phyloP scores from a whole-genome alignment of 495 filamentous ascomycete species.

The Chaetomium tenue region DNA sequence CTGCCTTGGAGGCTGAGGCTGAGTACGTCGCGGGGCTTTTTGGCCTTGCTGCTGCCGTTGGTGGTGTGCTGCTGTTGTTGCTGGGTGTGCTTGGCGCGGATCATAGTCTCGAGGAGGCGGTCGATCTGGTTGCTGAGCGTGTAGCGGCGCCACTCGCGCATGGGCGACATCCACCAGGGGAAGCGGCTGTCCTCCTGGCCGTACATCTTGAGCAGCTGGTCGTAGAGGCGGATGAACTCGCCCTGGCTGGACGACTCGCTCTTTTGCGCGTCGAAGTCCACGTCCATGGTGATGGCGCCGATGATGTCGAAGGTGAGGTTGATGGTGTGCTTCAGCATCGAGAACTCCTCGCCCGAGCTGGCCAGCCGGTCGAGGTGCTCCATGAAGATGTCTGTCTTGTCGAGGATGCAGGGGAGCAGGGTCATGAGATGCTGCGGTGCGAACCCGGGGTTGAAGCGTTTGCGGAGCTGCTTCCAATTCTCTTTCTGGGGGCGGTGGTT shows the following conservation, averaged over 20 bases:
- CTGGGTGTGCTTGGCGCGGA: conserved; percentile 30
- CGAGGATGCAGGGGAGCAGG: conserved; percentile 42
- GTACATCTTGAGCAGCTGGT: conserved; percentile 31
- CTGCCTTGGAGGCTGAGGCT: conserved; percentile 35
- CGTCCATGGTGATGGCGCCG: conserved; percentile 39
- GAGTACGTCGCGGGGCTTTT: conserved; percentile 35
- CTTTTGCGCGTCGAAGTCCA: conserved; percentile 38
- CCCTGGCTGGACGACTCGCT: conserved; percentile 22
- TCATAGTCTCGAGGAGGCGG: conserved; percentile 24
- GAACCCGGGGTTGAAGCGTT: conserved; percentile 46
- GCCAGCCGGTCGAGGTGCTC: conserved; percentile 31
- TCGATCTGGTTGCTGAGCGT: conserved; percentile 26
- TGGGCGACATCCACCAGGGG: conserved; percentile 30
- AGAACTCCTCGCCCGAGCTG: conserved; percentile 34
- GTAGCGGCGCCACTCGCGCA: conserved; percentile 20
- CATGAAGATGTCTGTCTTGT: conserved; percentile 40
- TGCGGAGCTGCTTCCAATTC: conserved; percentile 43
- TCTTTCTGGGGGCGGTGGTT: conserved; percentile 24
- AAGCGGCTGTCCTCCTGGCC: conserved; percentile 9
- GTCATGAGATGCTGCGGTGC: conserved; percentile 43
- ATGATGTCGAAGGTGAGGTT: conserved; percentile 47
- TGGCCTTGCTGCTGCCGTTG: conserved; percentile 17
- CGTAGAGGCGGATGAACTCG: conserved; percentile 33
- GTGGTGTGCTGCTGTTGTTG: not conserved
- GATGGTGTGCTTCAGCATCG: conserved; percentile 24